Evolutionary conservation across 2,329 filamentous ascomycete species (phyloP).

Genomic region (Atkinsonella texensis): DNA sequence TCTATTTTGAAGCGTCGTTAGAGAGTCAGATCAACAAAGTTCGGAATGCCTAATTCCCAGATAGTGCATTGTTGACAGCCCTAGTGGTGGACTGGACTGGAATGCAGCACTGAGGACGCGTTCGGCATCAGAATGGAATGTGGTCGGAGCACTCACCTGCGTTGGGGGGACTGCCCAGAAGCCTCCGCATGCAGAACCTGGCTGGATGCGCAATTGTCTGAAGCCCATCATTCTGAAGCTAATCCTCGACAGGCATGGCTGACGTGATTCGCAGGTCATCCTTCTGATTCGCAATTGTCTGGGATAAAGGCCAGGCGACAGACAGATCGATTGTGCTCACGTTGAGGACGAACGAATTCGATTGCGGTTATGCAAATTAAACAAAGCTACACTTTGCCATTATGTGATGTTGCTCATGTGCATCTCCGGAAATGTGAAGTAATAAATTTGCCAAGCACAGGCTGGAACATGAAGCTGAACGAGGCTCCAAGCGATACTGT

Average conservation of each 20-base stretch:
- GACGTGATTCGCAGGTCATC: neutral
- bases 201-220: too few species aligned
- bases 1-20: neutral
- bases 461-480: too few species aligned
- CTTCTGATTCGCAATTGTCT: neutral
- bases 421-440: too few species aligned
- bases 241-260: neutral
- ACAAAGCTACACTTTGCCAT: too few species aligned
- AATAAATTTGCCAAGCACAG: too few species aligned
- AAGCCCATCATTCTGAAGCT: too few species aligned
- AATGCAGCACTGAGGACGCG: neutral
- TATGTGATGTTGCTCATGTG: too few species aligned
- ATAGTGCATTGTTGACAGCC: neutral
- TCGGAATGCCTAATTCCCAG: neutral
- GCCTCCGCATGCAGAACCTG: neutral
- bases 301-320: too few species aligned
- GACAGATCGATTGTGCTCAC: too few species aligned
- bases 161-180: neutral
- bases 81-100: neutral
- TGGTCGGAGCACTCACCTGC: neutral
- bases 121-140: neutral
- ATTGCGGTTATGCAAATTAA: too few species aligned
- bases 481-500: too few species aligned
- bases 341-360: too few species aligned
- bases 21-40: neutral